Percentiles rank a stretch among this genome's conserved stretches.
Evolutionary conservation across 192 early-diverging fungal genomes (phyloP).

Genomic region (Funneliformis mosseae): DNA sequence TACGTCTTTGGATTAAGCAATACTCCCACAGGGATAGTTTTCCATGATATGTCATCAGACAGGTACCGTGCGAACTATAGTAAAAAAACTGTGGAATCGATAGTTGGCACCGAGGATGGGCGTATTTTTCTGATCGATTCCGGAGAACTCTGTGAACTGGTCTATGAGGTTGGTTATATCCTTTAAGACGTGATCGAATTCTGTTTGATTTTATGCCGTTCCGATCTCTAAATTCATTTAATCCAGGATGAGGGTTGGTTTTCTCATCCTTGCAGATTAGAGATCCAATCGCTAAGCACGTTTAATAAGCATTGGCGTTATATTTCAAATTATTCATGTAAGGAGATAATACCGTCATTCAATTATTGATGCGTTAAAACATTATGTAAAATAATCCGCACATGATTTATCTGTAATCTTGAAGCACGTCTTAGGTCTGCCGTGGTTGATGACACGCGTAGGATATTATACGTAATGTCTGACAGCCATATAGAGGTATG

Average conservation of each 20-base stretch:
- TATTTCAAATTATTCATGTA: neutral
- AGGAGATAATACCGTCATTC: neutral
- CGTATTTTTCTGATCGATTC: slow-evolving; percentile 20
- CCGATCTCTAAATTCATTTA: neutral
- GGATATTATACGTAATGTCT: slow-evolving; percentile 4
- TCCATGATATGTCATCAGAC: slow-evolving; percentile 21
- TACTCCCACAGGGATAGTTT: neutral
- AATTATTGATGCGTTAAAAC: neutral
- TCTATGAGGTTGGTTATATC: slow-evolving; percentile 5
- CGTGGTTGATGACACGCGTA: slow-evolving; percentile 17
- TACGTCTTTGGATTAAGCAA: slow-evolving; percentile 10
- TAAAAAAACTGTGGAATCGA: slow-evolving; percentile 6
- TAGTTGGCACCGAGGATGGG: slow-evolving; percentile 24
- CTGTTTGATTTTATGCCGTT: neutral
- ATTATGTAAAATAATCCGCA: neutral
- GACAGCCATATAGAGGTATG: slow-evolving; percentile 22
- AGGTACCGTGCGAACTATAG: slow-evolving; percentile 17
- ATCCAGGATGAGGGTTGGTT: slow-evolving; percentile 27
- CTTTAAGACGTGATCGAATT: neutral
- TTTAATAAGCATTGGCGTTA: neutral
- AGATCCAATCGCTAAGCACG: neutral
- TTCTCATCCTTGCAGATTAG: slow-evolving; percentile 3
- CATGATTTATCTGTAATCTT: neutral
- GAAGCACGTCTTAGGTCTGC: neutral
- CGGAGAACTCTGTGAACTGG: slow-evolving; percentile 19